Base-by-base conservation (phyloP, 2,329 filamentous ascomycete species). In the Drechslerella dactyloides region DNA sequence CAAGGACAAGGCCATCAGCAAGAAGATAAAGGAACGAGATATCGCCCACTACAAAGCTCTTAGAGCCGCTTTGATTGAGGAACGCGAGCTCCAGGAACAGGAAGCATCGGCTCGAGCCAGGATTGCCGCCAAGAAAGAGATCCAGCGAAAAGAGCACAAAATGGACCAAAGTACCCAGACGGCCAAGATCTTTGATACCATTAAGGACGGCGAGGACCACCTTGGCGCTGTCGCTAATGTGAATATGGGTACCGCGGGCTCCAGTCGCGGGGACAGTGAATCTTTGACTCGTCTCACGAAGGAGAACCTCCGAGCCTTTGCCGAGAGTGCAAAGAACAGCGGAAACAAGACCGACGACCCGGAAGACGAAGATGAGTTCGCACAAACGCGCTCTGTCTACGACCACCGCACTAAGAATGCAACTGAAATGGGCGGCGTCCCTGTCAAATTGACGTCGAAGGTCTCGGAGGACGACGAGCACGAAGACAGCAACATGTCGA, bases 121-220 rank as follows among this genome's bases (percentile, higher is more conserved):
- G 37, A 65, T 65, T 19, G 55, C 68, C 3, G 60, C 60, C 17
- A 27, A n/a, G 7, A 19, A 65, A 42, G 68, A 72, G 44, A 24
- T 24, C 1, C 55, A 65, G 13, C 50, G 68, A 13, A 72, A 72
- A 21, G 55, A 35, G 11, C 44, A 56, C 13, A 54, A 37, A 17
- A 23, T 65, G 5, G 68, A 72, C n/a, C 61, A 65, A 21, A 48
- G 44, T 1, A 65, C 68, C 7, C 68, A 72, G 23, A 64, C 68
- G 7, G 51, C 68, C 37, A 72, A 65, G 57, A 72, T 72, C 42
- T 65, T 54, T 21, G 60, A 72, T 35, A 46, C 68, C 10, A 65
- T 72, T 72, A 65, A 72, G 57, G 51, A 72, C 51, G 68, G 68
- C 24, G 68, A 65, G 30, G 68, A 72, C 40, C 64, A 72, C 19